Evolutionary conservation across 208 protist genomes (phyloP).

Genomic region (Acanthamoeba castellanii): DNA sequence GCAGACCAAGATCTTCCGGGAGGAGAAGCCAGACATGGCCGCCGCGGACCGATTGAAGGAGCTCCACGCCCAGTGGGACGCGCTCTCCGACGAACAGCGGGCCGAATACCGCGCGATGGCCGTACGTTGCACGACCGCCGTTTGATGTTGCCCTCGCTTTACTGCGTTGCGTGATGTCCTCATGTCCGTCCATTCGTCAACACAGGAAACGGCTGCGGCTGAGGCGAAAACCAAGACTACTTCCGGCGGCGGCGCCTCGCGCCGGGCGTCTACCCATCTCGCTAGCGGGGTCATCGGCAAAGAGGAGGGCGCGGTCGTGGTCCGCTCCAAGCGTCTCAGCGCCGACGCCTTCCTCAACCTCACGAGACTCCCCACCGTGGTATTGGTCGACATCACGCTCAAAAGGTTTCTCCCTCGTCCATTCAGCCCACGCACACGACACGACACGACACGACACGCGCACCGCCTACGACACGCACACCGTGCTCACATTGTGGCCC

Average conservation of each 20-base stretch:
- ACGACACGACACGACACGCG: background rate
- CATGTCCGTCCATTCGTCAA: background rate
- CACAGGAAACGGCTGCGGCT: background rate
- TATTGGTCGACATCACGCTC: background rate
- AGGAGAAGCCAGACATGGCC: background rate
- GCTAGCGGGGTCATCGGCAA: background rate
- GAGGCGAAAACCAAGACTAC: background rate
- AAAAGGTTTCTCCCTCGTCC: background rate
- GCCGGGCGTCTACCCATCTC: background rate
- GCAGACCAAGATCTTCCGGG: background rate
- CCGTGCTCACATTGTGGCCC: background rate
- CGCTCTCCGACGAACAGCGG: background rate
- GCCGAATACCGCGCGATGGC: background rate
- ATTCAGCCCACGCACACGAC: background rate
- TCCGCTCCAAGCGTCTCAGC: background rate
- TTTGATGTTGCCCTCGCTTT: no score
- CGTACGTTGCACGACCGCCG: background rate
- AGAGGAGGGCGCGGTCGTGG: background rate
- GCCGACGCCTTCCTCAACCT: conserved; percentile 7
- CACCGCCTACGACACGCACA: background rate
- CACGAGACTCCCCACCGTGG: background rate
- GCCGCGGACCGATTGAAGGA: background rate
- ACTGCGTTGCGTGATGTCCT: background rate
- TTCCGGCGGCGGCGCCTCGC: background rate
- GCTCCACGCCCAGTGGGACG: background rate